phyloP scores from a whole-genome alignment of 176 grass and related monocot species.

The Bonia amplexicaulis region DNA sequence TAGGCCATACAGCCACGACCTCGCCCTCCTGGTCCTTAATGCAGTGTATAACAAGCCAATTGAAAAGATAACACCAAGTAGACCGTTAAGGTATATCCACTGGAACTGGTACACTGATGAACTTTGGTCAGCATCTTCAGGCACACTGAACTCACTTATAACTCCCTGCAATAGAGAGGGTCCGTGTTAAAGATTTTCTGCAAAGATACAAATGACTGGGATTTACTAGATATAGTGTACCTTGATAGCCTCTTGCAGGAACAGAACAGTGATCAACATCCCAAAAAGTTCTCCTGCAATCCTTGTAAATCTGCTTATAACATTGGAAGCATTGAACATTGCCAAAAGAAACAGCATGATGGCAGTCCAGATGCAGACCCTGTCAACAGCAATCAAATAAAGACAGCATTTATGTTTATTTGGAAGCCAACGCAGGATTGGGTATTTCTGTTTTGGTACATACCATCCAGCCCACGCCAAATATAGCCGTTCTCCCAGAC shows the following conservation, averaged over 20 bases:
- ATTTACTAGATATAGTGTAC: conserved; percentile 26
- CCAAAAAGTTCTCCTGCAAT: conserved; percentile 93
- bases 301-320: conserved; percentile 94
- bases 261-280: conserved; percentile 91
- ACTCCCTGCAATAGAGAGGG: conserved; percentile 45
- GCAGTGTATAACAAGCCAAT: conserved; percentile 68
- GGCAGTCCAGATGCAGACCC: conserved; percentile 97
- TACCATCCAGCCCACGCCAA: conserved; percentile 98
- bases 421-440: conserved; percentile 4
- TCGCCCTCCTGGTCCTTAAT: conserved; percentile 58
- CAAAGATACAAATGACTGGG: not conserved
- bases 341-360: conserved; percentile 72
- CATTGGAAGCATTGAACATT: conserved; percentile 70
- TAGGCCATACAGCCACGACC: conserved; percentile 66
- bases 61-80: conserved; percentile 76
- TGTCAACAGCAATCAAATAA: conserved; percentile 31
- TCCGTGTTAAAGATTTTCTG: not conserved
- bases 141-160: conserved; percentile 67
- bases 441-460: not conserved
- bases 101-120: conserved; percentile 48
- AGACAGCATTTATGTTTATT: not conserved
- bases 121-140: conserved; percentile 39
- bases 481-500: conserved; percentile 59
- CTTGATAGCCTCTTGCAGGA: conserved; percentile 87
- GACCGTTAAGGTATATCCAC: conserved; percentile 82